phyloP scores from a whole-genome alignment of 176 grass and related monocot genomes.

The Eremochloa ophiuroides region DNA sequence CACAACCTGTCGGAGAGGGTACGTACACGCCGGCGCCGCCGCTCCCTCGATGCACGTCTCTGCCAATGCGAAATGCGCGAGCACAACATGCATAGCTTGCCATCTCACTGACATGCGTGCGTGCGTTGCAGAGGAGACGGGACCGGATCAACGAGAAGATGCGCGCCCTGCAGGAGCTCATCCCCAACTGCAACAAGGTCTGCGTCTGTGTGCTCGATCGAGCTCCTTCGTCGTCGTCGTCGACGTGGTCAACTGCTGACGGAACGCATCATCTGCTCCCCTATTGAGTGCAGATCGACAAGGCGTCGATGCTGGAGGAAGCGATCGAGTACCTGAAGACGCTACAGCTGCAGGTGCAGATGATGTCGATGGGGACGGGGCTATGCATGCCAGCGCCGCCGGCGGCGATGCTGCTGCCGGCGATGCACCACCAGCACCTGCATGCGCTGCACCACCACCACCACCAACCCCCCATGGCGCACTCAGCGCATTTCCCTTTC shows the following conservation, averaged over 20 bases:
- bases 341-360: conserved; percentile 68
- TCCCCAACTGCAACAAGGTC: conserved; percentile 62
- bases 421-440: conserved; percentile 23
- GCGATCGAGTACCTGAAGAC: conserved; percentile 78
- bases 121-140: conserved; percentile 36
- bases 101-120: neutral
- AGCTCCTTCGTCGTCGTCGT: neutral
- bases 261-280: neutral
- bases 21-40: neutral
- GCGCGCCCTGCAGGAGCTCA: conserved; percentile 48
- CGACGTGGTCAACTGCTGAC: neutral
- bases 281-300: conserved; percentile 42
- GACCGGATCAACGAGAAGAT: conserved; percentile 68
- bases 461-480: conserved; percentile 30
- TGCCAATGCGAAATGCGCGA: neutral
- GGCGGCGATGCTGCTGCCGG: conserved; percentile 18
- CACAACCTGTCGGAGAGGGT: conserved; percentile 61
- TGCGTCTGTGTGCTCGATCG: neutral
- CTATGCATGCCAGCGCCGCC: conserved; percentile 36
- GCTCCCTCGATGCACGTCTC: neutral
- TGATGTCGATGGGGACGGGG: conserved; percentile 40
- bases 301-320: conserved; percentile 81
- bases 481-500: too few species aligned
- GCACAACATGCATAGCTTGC: neutral
- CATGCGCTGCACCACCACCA: neutral